These are phyloP conservation scores for Petunia hybrid DNA, from an alignment of 305 asterid genomes.

Conservation along the genomic window DNA sequence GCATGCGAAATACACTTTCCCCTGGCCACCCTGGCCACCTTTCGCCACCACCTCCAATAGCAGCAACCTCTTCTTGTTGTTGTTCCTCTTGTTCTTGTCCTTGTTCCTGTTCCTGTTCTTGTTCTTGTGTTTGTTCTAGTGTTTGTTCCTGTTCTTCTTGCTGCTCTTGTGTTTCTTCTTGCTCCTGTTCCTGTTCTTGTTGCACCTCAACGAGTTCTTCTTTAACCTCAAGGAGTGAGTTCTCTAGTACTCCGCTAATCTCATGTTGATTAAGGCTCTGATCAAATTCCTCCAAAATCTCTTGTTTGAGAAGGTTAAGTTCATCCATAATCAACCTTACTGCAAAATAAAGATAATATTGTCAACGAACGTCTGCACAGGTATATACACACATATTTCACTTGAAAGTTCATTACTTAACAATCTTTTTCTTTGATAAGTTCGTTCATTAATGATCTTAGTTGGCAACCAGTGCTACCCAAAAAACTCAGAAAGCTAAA, in stretches of 20 bases:
- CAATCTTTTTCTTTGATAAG: constrained; percentile 19
- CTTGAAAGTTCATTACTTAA: neutral
- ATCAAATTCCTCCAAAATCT: constrained; percentile 52
- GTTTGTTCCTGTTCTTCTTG: constrained; percentile 50
- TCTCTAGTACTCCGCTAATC: constrained; percentile 40
- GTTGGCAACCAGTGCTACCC: constrained; percentile 13
- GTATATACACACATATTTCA: neutral
- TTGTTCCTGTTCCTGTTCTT: constrained; percentile 22
- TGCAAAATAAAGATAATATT: constrained; percentile 28
- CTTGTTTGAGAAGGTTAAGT: constrained; percentile 38
- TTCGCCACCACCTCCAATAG: constrained; percentile 50
- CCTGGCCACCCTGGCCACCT: constrained; percentile 99
- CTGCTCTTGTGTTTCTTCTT: constrained; percentile 49
- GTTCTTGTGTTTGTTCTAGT: constrained; percentile 42
- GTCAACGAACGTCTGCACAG: neutral
- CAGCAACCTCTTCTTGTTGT: constrained; percentile 47
- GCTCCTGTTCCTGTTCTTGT: constrained; percentile 36
- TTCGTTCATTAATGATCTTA: neutral
- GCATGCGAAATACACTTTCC: constrained; percentile 81
- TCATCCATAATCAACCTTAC: constrained; percentile 42
- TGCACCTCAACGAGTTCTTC: constrained; percentile 25
- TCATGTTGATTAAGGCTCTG: constrained; percentile 45
- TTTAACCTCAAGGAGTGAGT: constrained; percentile 19
- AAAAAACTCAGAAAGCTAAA: neutral
- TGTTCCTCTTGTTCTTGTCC: neutral